Evolutionary conservation across 768 basidiomycete species (phyloP), one percentile per base, ranked within the genome.

Genomic region (Lactarius deliciosus): DNA sequence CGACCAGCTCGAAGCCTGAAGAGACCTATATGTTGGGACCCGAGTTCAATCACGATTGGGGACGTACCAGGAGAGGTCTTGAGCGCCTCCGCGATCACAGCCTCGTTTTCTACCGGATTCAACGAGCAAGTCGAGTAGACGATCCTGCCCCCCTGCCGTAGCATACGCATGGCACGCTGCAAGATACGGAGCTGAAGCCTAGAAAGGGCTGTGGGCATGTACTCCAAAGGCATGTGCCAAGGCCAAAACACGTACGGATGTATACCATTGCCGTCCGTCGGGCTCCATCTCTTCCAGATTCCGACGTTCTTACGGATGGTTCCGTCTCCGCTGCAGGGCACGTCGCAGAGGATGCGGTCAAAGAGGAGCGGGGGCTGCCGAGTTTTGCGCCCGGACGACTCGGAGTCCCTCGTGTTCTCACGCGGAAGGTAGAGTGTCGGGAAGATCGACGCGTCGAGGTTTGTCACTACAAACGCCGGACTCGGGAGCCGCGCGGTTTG

Each of bases 111-210:
- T 15, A 94, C 83, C 1, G 97, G 97, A 75, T 98, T 98, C 70
- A 98, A 80, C 0, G 96, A 98, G 73, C 97, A 98, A 0, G 97
- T 99, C 6, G 97, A 98, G 75, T 98, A 99, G 20, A 98, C 96
- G 68, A 98, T 90, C 41, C 91, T 87, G 9, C 96, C 96, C n/a
- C 88, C 85, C 36, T 88, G 87, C 68, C 84, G 82, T 47, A 99
- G 83, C 78, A 98, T 83, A 64, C 88, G 86, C 92, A 99, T 97
- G 1, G 90, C 96, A 22, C 97, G 90, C 67, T 90, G 83, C 22
- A 98, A 83, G 71, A 99, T 98, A 22, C 97, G 90, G 47, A 94
- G 80, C 74, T 99, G 97, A 36, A 99, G 81, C 11, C 94, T 98
- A 40, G 34, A 43, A n/a, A 40, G 55, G 6, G 47, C n/a, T 9